These are phyloP conservation scores for Clarireedia monteithiana DNA, from an alignment of 2,329 filamentous ascomycete species.

Conservation along the genomic window DNA sequence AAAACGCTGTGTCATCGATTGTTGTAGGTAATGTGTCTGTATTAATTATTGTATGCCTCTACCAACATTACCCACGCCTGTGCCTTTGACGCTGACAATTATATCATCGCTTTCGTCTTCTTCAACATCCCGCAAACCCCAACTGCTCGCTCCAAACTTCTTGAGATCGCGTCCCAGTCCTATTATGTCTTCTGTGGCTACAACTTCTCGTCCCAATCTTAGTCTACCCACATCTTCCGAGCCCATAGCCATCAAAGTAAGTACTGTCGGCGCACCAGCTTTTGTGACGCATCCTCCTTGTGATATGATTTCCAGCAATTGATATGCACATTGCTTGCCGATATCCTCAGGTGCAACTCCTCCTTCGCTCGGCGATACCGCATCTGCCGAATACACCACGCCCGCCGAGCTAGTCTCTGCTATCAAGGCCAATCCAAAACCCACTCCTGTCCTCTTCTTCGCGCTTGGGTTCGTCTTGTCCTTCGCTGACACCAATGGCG, in stretches of 20 bases:
- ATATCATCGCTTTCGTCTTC: constrained; percentile 59
- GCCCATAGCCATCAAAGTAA: constrained; percentile 96
- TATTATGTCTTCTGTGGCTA: constrained; percentile 75
- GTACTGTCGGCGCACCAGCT: constrained; percentile 63
- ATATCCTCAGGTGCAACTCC: constrained; percentile 85
- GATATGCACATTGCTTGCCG: constrained; percentile 79
- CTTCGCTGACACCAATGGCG: constrained; percentile 45
- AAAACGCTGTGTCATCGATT: not conserved
- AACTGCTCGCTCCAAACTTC: constrained; percentile 83
- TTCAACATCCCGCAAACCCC: constrained; percentile 75
- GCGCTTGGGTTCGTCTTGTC: constrained; percentile 47
- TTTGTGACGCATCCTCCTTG: constrained; percentile 75
- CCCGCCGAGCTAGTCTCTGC: constrained; percentile 81
- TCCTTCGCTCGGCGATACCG: constrained; percentile 65
- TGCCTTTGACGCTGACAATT: constrained; percentile 84
- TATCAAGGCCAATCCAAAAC: constrained; percentile 84
- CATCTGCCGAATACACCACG: constrained; percentile 81
- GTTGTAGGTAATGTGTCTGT: not conserved
- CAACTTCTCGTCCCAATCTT: constrained; percentile 69
- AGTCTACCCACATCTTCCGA: constrained; percentile 89
- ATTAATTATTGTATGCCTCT: constrained; percentile 62
- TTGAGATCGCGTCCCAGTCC: constrained; percentile 76
- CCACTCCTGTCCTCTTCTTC: constrained; percentile 69
- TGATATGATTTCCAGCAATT: constrained; percentile 75
- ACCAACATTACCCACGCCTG: constrained; percentile 89